A percentile compares a stretch with the other conserved stretches of the same genome.
phyloP scores from a whole-genome alignment of 2,329 filamentous ascomycete genomes.

The Hypoxylon sp. region DNA sequence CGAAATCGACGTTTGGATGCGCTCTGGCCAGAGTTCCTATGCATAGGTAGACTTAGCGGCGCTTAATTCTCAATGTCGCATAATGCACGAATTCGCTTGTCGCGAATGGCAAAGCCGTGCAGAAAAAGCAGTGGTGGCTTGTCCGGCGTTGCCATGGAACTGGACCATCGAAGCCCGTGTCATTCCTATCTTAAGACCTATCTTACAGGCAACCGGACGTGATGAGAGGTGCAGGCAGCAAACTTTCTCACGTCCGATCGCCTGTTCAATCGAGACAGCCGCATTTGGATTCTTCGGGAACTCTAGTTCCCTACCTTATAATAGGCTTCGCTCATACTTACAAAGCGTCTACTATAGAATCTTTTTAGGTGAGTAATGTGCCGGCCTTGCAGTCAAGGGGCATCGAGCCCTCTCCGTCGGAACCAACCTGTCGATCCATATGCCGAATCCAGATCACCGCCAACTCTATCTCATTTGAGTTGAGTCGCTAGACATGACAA shows the following conservation, averaged over 20 bases:
- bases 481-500: neutral
- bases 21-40: conserved; percentile 25
- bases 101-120: conserved; percentile 29
- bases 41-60: conserved; percentile 38
- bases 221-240: conserved; percentile 40
- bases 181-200: conserved; percentile 30
- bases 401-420: conserved; percentile 15
- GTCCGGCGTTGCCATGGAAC: conserved; percentile 32
- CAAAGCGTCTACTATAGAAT: conserved; percentile 7
- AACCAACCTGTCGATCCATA: conserved; percentile 15
- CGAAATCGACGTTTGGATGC: conserved; percentile 25
- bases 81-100: conserved; percentile 36
- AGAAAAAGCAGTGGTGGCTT: conserved; percentile 32
- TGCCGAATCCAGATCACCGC: conserved; percentile 13
- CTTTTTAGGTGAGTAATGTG: conserved; percentile 15
- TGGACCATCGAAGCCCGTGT: conserved; percentile 24
- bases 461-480: conserved; percentile 15
- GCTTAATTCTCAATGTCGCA: conserved; percentile 41
- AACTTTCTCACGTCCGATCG: conserved; percentile 36
- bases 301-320: conserved; percentile 5
- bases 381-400: conserved; percentile 12
- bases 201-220: conserved; percentile 29
- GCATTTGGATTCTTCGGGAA: conserved; percentile 21
- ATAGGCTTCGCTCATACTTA: conserved; percentile 23
- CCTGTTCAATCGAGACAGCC: conserved; percentile 15